These are phyloP conservation scores for Acer saccharum DNA, from an alignment of 345 rosid species.

Conservation along the genomic window DNA sequence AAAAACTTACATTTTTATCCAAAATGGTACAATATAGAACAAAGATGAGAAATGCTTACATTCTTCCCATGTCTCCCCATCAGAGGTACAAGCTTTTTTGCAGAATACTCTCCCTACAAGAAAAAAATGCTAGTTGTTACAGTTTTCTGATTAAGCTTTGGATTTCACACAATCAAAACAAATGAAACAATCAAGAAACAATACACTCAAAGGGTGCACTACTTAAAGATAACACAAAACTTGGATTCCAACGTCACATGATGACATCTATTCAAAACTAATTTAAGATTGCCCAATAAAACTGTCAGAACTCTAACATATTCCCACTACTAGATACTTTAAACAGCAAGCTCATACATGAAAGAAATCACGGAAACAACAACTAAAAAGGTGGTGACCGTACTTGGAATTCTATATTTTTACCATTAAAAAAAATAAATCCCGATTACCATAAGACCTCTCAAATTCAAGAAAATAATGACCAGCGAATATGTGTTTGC, in stretches of 20 bases:
- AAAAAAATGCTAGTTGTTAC: conserved; percentile 17
- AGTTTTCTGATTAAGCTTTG: not conserved
- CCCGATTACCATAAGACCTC: not conserved
- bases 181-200: not conserved
- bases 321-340: not conserved
- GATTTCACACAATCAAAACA: conserved; percentile 8
- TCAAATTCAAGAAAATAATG: not conserved
- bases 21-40: conserved; percentile 1
- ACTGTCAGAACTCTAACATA: not conserved
- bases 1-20: not conserved
- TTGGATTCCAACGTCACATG: not conserved
- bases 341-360: too few relatives aligned
- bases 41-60: conserved; percentile 56
- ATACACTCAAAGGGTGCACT: not conserved
- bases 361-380: too few relatives aligned
- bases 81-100: conserved; percentile 88
- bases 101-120: conserved; percentile 97
- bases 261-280: not conserved
- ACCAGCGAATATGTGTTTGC: not conserved
- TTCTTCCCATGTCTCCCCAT: conserved; percentile 92
- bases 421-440: not conserved
- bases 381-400: too few relatives aligned
- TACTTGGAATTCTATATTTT: not conserved
- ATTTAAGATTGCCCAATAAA: not conserved
- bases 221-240: not conserved